Conservation (phyloP, 768 basidiomycete species). For the Suillus paluster region DNA sequence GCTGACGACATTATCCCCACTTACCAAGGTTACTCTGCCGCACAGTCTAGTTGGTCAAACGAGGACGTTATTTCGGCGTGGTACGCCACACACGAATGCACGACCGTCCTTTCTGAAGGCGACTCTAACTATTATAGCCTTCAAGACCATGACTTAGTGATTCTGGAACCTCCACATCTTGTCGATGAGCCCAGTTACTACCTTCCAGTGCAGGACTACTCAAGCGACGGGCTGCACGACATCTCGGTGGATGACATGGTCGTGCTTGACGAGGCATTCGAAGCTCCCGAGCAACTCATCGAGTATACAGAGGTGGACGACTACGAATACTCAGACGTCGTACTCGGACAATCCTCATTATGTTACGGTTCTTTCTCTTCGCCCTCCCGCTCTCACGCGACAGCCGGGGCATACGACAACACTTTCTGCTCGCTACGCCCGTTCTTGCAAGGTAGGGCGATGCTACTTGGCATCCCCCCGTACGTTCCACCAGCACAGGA, state of each 20-base stretch:
- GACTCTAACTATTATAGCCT: neutral
- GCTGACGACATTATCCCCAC: neutral
- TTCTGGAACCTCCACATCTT: slow-evolving; percentile 5
- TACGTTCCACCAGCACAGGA: slow-evolving; percentile 9
- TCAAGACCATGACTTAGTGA: neutral
- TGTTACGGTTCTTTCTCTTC: slow-evolving; percentile 9
- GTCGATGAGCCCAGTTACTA: slow-evolving; percentile 1
- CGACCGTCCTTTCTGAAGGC: neutral
- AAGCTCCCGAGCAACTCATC: slow-evolving; percentile 11
- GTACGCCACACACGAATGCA: too few species aligned
- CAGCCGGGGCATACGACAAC: neutral
- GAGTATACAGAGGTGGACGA: slow-evolving; percentile 6
- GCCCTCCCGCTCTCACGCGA: neutral
- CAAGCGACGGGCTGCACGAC: neutral
- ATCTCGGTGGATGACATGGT: slow-evolving; percentile 4
- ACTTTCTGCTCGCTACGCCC: slow-evolving; percentile 3
- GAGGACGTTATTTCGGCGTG: neutral
- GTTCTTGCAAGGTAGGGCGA: slow-evolving; percentile 58
- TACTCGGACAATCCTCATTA: slow-evolving; percentile 12
- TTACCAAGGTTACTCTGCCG: neutral
- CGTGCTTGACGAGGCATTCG: slow-evolving; percentile 6
- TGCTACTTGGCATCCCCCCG: slow-evolving; percentile 44
- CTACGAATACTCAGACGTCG: slow-evolving; percentile 8
- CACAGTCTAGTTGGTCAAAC: neutral
- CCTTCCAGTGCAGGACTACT: neutral